These are phyloP conservation scores for Bolboschoenoplectus hybrid DNA, from an alignment of 202 grass and related monocot species.

Conservation along the genomic window DNA sequence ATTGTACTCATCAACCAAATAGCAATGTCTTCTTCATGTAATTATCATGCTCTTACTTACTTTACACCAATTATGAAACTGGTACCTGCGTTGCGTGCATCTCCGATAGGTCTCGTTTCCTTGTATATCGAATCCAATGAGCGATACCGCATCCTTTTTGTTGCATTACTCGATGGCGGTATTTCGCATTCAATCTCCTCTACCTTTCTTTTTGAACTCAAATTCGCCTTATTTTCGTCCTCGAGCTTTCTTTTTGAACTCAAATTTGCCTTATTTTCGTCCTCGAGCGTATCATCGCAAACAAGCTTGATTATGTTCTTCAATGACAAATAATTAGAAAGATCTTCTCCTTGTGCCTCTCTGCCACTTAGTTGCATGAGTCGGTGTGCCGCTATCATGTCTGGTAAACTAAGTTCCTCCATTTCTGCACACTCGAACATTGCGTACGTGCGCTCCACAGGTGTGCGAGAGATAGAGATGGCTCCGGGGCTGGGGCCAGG, in stretches of 20 bases:
- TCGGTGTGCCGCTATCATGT: constrained; percentile 36
- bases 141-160: constrained; percentile 34
- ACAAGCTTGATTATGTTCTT: constrained; percentile 1
- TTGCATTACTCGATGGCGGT: not conserved
- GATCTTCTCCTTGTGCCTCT: constrained; percentile 21
- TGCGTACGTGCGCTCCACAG: too few relatives aligned
- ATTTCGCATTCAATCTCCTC: not conserved
- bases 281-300: not conserved
- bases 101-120: constrained; percentile 9
- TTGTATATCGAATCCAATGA: constrained; percentile 44
- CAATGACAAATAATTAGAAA: not conserved
- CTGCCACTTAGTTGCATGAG: constrained; percentile 42
- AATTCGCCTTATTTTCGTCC: constrained; percentile 7
- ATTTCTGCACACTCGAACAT: not conserved
- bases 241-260: not conserved
- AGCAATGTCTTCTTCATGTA: not conserved
- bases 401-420: constrained; percentile 26
- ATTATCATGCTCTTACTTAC: not conserved
- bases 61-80: not conserved
- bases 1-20: not conserved
- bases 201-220: not conserved
- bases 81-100: not conserved
- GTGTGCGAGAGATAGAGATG: constrained; percentile 10
- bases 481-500: not conserved
- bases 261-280: constrained; percentile 3